These are phyloP conservation scores for Sapria himalayana DNA, from an alignment of 345 rosid species.

Conservation along the genomic window DNA sequence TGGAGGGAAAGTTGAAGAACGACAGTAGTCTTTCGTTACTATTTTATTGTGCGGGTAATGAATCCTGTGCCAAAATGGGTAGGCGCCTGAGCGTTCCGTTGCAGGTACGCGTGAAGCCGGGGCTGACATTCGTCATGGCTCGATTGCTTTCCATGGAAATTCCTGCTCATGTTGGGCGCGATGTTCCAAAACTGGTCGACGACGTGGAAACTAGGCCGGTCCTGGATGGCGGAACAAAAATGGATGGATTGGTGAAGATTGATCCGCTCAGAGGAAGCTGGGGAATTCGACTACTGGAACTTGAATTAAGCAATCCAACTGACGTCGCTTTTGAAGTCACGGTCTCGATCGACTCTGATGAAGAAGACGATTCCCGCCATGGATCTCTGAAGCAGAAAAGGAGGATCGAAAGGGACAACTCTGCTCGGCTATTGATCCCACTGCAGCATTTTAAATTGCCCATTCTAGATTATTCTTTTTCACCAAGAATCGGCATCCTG, in stretches of 20 bases:
- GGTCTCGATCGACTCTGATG: constrained; percentile 49
- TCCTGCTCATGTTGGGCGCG: constrained; percentile 70
- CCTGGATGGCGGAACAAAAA: constrained; percentile 26
- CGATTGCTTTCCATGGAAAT: constrained; percentile 97
- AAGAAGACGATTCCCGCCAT: constrained; percentile 39
- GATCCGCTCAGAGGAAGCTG: constrained; percentile 96
- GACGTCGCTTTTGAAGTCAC: constrained; percentile 78
- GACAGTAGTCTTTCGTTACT: constrained; percentile 59
- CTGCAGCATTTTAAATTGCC: constrained; percentile 93
- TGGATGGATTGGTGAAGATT: constrained; percentile 64
- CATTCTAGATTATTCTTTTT: constrained; percentile 78
- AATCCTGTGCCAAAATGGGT: constrained; percentile 46
- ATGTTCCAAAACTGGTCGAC: constrained; percentile 24
- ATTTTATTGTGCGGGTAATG: constrained; percentile 83
- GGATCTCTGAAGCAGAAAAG: constrained; percentile 71
- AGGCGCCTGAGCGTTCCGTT: constrained; percentile 81
- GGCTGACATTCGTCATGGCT: constrained; percentile 82
- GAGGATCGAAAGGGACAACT: constrained; percentile 77
- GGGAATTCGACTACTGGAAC: constrained; percentile 90
- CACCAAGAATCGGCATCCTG: constrained; percentile 40
- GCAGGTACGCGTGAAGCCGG: constrained; percentile 73
- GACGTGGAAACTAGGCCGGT: constrained; percentile 17
- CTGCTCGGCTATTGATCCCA: constrained; percentile 82
- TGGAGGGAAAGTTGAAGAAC: constrained; percentile 51
- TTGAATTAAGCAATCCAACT: constrained; percentile 86